These are phyloP conservation scores for Leavenworthia alabamica DNA, from an alignment of 345 rosid species.

Conservation along the genomic window DNA sequence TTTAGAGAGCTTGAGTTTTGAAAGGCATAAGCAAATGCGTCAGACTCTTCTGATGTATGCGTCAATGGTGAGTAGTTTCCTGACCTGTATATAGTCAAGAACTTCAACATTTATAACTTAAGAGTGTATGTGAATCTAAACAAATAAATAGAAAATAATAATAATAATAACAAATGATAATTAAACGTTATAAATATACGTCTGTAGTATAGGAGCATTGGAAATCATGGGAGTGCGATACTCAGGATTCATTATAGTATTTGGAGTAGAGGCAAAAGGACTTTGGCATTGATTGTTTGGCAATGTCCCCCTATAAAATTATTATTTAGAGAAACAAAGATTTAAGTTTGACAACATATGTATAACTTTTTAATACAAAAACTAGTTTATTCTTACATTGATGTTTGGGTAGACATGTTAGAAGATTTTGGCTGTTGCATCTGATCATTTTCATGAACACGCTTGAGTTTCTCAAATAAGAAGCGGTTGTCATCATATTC, in stretches of 20 bases:
- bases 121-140: background rate
- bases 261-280: background rate
- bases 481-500: background rate
- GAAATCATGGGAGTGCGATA: background rate
- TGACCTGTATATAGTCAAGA: background rate
- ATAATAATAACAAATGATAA: background rate
- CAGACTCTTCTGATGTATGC: background rate
- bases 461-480: conserved; percentile 1
- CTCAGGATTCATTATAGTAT: background rate
- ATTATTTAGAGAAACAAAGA: conserved; percentile 1
- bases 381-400: conserved; percentile 5
- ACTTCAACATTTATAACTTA: background rate
- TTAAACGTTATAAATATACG: background rate
- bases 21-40: background rate
- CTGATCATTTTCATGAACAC: conserved; percentile 1
- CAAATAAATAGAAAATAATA: background rate
- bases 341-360: background rate
- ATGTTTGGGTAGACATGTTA: background rate
- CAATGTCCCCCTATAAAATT: background rate
- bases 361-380: background rate
- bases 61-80: background rate
- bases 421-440: conserved; percentile 2
- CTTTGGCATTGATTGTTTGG: background rate
- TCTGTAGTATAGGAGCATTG: background rate
- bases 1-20: conserved; percentile 1